Percentiles rank a stretch among this genome's conserved stretches.
These are phyloP conservation scores for Hibiscus tridactylites DNA, from an alignment of 345 rosid genomes.

Conservation along the genomic window DNA sequence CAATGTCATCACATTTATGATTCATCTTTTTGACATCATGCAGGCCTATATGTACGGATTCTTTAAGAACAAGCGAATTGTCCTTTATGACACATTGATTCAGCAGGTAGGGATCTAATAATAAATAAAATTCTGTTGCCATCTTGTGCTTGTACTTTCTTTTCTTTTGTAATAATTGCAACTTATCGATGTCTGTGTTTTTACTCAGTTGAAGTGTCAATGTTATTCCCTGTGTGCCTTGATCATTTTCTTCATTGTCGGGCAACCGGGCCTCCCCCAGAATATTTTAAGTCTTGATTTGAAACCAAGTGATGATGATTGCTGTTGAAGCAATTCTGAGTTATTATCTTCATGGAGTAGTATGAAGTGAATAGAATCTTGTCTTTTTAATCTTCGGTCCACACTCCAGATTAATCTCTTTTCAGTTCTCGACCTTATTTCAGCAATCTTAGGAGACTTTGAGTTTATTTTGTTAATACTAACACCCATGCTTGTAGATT, in stretches of 20 bases:
- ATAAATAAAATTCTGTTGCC: background rate
- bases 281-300: background rate
- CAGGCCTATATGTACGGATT: conserved; percentile 99
- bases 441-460: background rate
- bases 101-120: conserved; percentile 61
- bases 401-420: background rate
- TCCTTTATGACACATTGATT: conserved; percentile 91
- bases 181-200: background rate
- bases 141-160: background rate
- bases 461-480: background rate
- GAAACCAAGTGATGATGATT: background rate
- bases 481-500: background rate
- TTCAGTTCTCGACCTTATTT: background rate
- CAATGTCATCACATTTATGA: background rate
- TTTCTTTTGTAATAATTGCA: background rate
- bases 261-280: background rate
- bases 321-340: background rate
- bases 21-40: conserved; percentile 15
- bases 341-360: background rate
- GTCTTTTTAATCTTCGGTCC: background rate
- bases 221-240: background rate
- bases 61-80: conserved; percentile 96
- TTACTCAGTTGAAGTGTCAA: background rate
- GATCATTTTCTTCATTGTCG: background rate
- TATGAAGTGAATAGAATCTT: background rate